These are phyloP conservation scores for Trichoderma sp. DNA, from an alignment of 2,329 filamentous ascomycete genomes.

Conservation along the genomic window DNA sequence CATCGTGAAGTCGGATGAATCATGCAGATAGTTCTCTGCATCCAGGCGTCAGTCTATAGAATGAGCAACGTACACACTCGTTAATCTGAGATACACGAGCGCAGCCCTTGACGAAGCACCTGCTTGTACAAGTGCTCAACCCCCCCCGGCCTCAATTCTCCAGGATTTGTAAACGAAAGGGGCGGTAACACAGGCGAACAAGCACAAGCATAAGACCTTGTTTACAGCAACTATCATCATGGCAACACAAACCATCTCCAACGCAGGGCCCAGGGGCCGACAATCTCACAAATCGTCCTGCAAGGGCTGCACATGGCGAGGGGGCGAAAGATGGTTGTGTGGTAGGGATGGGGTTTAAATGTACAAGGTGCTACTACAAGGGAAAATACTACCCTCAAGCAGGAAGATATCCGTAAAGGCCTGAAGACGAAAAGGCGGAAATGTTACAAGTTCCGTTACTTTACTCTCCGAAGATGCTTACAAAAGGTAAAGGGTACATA, in stretches of 20 bases:
- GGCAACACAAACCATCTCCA: neutral
- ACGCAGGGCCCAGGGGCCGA: slow-evolving; percentile 13
- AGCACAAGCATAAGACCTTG: neutral
- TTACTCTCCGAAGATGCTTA: neutral
- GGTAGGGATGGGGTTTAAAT: too few species aligned
- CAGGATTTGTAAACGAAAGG: neutral
- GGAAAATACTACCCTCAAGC: neutral
- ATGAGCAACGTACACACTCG: neutral
- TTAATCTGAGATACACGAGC: slow-evolving; percentile 9
- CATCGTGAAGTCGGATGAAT: neutral
- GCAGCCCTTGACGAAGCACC: neutral
- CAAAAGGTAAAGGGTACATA: neutral
- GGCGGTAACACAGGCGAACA: neutral
- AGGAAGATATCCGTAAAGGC: neutral
- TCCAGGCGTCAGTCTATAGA: too few species aligned
- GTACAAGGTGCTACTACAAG: neutral
- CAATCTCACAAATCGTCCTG: neutral
- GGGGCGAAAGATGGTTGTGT: neutral
- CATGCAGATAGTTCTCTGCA: too few species aligned
- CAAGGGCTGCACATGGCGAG: neutral
- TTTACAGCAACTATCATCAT: neutral
- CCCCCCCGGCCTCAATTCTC: neutral
- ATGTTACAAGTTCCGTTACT: neutral
- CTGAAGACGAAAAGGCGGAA: neutral
- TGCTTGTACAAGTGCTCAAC: neutral